phyloP scores from a whole-genome alignment of 768 basidiomycete genomes.

The Russula brevipes region DNA sequence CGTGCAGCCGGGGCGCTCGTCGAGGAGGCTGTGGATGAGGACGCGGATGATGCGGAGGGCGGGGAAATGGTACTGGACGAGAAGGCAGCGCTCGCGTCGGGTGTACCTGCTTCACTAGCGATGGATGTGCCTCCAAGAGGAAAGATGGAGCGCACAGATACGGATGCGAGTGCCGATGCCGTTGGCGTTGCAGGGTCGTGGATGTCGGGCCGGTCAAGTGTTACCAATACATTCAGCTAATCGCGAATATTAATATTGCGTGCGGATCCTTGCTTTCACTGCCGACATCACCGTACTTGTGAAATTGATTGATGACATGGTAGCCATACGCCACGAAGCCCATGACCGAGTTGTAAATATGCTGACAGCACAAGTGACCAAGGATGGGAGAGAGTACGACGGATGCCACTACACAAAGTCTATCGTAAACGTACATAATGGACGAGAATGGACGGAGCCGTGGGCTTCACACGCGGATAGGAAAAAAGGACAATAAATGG shows the following conservation, averaged over 20 bases:
- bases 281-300: neutral
- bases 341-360: slow-evolving; percentile 1
- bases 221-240: neutral
- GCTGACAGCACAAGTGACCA: neutral
- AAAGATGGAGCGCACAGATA: slow-evolving; percentile 1
- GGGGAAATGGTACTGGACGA: slow-evolving; percentile 8
- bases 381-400: neutral
- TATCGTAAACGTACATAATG: slow-evolving; percentile 13
- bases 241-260: too few relatives aligned
- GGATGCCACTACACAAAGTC: slow-evolving; percentile 6
- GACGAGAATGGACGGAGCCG: slow-evolving; percentile 3
- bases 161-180: neutral
- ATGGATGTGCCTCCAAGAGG: slow-evolving; percentile 1
- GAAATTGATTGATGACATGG: neutral
- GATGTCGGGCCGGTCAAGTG: slow-evolving; percentile 16
- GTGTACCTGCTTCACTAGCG: neutral
- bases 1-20: slow-evolving; percentile 15
- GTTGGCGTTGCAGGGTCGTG: slow-evolving; percentile 8
- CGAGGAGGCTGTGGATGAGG: slow-evolving; percentile 6
- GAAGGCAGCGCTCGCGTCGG: neutral
- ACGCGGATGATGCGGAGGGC: neutral
- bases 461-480: neutral
- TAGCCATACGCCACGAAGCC: neutral
- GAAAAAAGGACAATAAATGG: neutral
- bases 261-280: neutral